Conservation (phyloP, 495 filamentous ascomycete genomes). For the Hypoxylon cercidicola region DNA sequence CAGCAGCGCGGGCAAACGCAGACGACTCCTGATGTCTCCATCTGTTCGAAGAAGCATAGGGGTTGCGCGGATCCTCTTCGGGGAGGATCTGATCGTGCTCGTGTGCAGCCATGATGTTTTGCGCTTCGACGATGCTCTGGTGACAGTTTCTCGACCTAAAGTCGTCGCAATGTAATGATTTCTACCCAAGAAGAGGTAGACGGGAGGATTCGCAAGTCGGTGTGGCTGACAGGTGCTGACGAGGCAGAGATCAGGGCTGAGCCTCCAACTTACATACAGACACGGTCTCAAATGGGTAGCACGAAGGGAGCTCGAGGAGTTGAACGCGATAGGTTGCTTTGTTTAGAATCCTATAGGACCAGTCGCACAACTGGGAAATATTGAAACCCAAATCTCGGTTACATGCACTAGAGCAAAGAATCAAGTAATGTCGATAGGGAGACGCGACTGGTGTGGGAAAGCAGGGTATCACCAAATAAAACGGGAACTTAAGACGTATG, state of each 20-base stretch:
- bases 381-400: slow-evolving; percentile 33
- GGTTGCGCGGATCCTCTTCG: slow-evolving; percentile 51
- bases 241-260: slow-evolving; percentile 17
- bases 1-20: slow-evolving; percentile 53
- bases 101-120: slow-evolving; percentile 41
- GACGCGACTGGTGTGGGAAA: slow-evolving; percentile 11
- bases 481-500: slow-evolving; percentile 36
- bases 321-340: slow-evolving; percentile 26
- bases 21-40: slow-evolving; percentile 66
- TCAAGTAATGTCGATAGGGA: slow-evolving; percentile 26
- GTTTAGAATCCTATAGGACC: slow-evolving; percentile 8
- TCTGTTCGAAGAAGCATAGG: slow-evolving; percentile 57
- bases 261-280: slow-evolving; percentile 4
- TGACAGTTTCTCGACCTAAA: slow-evolving; percentile 1
- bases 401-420: slow-evolving; percentile 27
- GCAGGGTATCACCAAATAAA: slow-evolving; percentile 35
- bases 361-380: slow-evolving; percentile 18
- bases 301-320: slow-evolving; percentile 8
- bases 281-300: slow-evolving; percentile 9
- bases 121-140: not conserved
- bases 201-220: not conserved
- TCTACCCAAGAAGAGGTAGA: slow-evolving; percentile 6
- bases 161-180: not conserved
- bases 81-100: slow-evolving; percentile 44
- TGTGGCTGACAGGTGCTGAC: slow-evolving; percentile 29